Evolutionary conservation across 257 asterid species (phyloP).

Genomic region (Handroanthus guayacan): DNA sequence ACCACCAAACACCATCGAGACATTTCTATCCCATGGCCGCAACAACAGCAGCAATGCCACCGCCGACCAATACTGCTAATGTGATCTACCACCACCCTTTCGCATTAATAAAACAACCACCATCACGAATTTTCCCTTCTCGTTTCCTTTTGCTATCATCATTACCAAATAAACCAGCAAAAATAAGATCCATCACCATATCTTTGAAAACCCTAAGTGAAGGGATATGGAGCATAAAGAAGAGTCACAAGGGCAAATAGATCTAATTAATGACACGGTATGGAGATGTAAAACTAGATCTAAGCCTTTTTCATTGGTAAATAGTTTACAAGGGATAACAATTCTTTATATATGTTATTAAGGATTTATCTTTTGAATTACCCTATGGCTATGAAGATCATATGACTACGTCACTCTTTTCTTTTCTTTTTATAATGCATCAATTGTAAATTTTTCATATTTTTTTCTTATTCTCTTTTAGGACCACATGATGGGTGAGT

Average conservation of each 20-base stretch:
- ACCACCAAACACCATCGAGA: slow-evolving; percentile 14
- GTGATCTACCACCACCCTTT: slow-evolving; percentile 6
- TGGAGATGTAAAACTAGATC: neutral
- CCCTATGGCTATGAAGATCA: neutral
- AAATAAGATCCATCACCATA: slow-evolving; percentile 10
- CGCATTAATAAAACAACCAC: neutral
- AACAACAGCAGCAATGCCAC: neutral
- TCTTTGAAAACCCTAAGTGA: neutral
- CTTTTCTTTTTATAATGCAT: neutral
- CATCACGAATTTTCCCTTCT: neutral
- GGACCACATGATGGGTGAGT: neutral
- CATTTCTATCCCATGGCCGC: neutral
- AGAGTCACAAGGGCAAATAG: neutral
- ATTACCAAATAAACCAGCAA: neutral
- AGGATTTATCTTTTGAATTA: slow-evolving; percentile 17
- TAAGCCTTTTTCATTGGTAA: neutral
- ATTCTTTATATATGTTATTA: slow-evolving; percentile 10
- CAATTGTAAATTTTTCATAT: neutral
- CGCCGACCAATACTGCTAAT: neutral
- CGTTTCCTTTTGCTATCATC: neutral
- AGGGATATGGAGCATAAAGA: neutral
- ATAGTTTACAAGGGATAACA: slow-evolving; percentile 1
- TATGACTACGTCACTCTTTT: neutral
- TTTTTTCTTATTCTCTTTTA: neutral
- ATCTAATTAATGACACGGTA: slow-evolving; percentile 21